phyloP scores from a whole-genome alignment of 805 yeast species.

The Kazachstania psychrophila region DNA sequence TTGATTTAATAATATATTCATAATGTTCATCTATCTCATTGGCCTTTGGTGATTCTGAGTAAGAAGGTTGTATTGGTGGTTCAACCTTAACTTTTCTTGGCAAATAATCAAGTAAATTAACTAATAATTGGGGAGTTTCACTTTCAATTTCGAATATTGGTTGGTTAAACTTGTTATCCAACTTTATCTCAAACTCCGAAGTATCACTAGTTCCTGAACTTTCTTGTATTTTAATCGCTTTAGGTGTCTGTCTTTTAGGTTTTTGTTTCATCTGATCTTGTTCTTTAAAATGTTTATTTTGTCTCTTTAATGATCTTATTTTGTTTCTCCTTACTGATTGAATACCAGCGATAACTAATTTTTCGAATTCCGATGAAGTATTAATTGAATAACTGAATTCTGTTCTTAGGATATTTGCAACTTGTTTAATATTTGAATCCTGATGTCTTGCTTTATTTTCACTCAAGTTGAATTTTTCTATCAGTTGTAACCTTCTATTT shows the following conservation, averaged over 20 bases:
- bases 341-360: constrained; percentile 84
- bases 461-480: constrained; percentile 55
- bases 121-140: no score
- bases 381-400: constrained; percentile 66
- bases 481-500: constrained; percentile 77
- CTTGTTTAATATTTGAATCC: constrained; percentile 66
- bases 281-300: constrained; percentile 1
- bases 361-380: constrained; percentile 67
- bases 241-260: no score
- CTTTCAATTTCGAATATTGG: no score
- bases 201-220: no score
- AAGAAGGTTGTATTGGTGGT: no score
- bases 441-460: constrained; percentile 85
- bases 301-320: constrained; percentile 46
- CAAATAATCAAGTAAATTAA: no score
- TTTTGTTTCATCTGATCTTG: neutral
- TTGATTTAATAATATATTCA: neutral
- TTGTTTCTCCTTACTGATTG: constrained; percentile 89
- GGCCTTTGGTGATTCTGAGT: no score
- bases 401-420: constrained; percentile 64
- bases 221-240: no score
- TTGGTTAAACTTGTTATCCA: no score
- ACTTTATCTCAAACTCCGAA: no score
- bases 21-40: neutral
- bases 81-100: no score